A percentile compares a stretch with the other conserved stretches of the same genome.
Conservation (phyloP, 2,329 filamentous ascomycete species). For the Trichoderma endophyticum region DNA sequence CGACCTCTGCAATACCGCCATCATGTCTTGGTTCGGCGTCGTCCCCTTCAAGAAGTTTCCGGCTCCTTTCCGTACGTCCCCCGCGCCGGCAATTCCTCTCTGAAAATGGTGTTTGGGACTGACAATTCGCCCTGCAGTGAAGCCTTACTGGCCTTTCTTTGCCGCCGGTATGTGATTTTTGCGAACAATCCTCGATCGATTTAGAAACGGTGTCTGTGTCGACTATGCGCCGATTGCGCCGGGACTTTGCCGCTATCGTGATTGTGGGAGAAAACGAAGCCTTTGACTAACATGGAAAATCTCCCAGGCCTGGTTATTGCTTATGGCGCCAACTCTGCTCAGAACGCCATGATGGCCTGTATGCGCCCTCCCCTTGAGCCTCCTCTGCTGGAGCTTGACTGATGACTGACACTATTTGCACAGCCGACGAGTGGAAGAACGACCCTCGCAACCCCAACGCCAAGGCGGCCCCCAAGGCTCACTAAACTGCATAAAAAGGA, state of each 20-base stretch:
- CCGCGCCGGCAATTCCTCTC: constrained; percentile 27
- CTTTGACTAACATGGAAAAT: constrained; percentile 24
- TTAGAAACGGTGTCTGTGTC: not conserved
- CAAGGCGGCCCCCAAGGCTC: constrained; percentile 41
- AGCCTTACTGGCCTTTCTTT: constrained; percentile 92
- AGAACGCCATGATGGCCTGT: constrained; percentile 76
- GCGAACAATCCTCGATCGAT: not conserved
- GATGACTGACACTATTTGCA: constrained; percentile 26
- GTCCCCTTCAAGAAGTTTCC: constrained; percentile 74
- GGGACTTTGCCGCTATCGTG: not conserved
- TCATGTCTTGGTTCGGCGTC: constrained; percentile 71
- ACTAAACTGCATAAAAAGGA: constrained; percentile 37
- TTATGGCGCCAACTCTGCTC: constrained; percentile 86
- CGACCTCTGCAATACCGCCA: constrained; percentile 45
- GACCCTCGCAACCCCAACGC: constrained; percentile 81
- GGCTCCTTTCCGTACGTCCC: constrained; percentile 70
- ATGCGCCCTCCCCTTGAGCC: constrained; percentile 31
- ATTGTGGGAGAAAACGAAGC: not conserved
- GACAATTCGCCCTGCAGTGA: constrained; percentile 55
- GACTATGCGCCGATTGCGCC: not conserved
- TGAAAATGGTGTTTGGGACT: constrained; percentile 23
- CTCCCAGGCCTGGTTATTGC: constrained; percentile 72
- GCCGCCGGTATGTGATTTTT: constrained; percentile 73
- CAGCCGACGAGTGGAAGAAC: constrained; percentile 95
- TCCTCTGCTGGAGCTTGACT: not conserved